Evolutionary conservation across 495 filamentous ascomycete genomes (phyloP), one percentile per base, ranked within the genome.

Genomic region (Thermothielavioides terrestris): DNA sequence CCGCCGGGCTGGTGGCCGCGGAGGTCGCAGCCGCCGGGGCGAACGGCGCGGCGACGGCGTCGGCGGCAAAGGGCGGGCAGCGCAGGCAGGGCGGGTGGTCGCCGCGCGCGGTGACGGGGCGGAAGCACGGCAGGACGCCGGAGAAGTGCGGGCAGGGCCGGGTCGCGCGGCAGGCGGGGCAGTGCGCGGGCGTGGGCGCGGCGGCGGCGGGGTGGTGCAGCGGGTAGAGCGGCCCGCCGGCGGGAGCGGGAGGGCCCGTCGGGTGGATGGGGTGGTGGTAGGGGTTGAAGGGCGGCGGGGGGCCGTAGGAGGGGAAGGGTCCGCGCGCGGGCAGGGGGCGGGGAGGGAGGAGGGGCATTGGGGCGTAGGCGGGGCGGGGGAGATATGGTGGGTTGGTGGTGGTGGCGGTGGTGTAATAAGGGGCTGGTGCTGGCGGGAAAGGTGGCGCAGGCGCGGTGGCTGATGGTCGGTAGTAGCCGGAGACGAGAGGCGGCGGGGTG

Each of bases 401-500:
- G 14, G 35, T 7, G 44, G 32, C n/a, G n/a, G 0, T 35, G 40
- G 41, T n/a, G n/a, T n/a, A n/a, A n/a, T n/a, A 51, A 51, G 18
- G 40, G 41, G 18, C 40, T 34, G 43, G 21, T 15, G 35, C 6
- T 0, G 36, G 28, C 5, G 43, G n/a, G 17, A 35, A 25, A 4
- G 39, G 49, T 5, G 31, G 14, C 17, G 26, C 21, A 9, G 36
- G 32, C 1, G 39, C 39, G 3, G 28, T 7, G 5, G 38, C 9
- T 7, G 35, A 17, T 1, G 44, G 51, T 18, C 51, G 28, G n/a
- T 31, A 14, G 39, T 54, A 53, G 4, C 37, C 43, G 2, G 50
- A 53, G 5, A 54, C 43, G 11, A n/a, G 38, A 2, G 51, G 51
- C 1, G 51, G 51, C 3, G 52, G 52, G 14, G 41, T 55, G 41